Percentiles rank a stretch among this genome's conserved stretches.
Conservation (phyloP, 2,329 filamentous ascomycete genomes). For the Lojkania enalia region DNA sequence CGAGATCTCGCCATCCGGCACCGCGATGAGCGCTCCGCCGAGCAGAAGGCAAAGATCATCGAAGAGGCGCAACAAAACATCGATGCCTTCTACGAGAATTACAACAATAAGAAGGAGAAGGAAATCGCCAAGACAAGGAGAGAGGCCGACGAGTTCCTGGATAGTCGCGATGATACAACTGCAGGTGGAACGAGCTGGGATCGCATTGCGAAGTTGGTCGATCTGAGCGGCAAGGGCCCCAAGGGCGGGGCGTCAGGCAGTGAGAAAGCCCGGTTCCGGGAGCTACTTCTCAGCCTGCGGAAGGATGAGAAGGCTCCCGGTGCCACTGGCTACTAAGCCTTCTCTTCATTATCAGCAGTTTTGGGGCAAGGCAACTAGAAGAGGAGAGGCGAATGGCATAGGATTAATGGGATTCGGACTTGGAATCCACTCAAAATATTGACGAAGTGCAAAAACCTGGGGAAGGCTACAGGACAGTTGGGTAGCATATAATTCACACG, state of each 20-base stretch:
- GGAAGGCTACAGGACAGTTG: no score
- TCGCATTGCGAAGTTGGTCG: constrained; percentile 95
- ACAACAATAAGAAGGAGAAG: constrained; percentile 98
- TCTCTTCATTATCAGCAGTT: no score
- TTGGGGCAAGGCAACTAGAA: no score
- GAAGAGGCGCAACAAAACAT: constrained; percentile 91
- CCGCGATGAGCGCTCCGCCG: constrained; percentile 79
- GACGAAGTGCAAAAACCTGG: no score
- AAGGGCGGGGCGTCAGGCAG: constrained; percentile 86
- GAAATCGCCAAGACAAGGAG: constrained; percentile 81
- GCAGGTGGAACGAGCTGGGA: constrained; percentile 98
- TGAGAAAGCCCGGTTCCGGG: constrained; percentile 95
- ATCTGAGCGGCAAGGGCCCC: constrained; percentile 88
- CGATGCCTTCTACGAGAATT: constrained; percentile 99
- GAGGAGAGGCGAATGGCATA: no score
- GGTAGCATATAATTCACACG: no score
- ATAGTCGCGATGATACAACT: constrained; percentile 85
- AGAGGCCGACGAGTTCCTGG: constrained; percentile 92
- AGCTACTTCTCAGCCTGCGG: constrained; percentile 80
- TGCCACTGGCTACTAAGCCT: constrained; percentile 51
- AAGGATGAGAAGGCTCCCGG: constrained; percentile 89
- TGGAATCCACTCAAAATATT: no score
- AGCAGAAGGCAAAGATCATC: constrained; percentile 82
- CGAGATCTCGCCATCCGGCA: constrained; percentile 81
- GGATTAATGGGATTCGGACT: no score